Conservation (phyloP, 2,329 filamentous ascomycete species). For the Zasmidium cellare region DNA sequence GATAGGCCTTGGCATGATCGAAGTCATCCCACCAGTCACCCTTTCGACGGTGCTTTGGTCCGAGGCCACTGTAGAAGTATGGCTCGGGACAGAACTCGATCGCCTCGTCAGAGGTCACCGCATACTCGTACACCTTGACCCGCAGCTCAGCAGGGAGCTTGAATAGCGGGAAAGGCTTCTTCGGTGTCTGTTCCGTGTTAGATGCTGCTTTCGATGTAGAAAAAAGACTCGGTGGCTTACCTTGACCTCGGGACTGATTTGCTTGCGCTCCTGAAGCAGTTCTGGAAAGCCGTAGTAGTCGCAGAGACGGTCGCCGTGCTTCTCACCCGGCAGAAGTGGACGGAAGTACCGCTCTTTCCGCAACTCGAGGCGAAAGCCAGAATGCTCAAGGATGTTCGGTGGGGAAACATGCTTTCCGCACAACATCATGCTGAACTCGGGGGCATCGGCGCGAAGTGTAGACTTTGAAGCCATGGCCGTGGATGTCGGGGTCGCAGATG, state of each 20-base stretch:
- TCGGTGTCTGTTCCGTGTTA: background rate
- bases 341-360: background rate
- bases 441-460: background rate
- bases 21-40: background rate
- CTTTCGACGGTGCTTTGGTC: background rate
- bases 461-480: background rate
- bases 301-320: conserved; percentile 1
- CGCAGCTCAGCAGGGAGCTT: conserved; percentile 5
- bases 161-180: conserved; percentile 7
- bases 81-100: conserved; percentile 9
- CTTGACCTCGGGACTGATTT: background rate
- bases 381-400: background rate
- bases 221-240: background rate
- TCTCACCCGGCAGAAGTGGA: background rate
- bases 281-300: conserved; percentile 5
- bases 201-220: background rate
- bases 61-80: background rate
- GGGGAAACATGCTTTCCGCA: background rate
- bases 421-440: background rate
- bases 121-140: conserved; percentile 6
- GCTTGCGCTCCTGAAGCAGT: background rate
- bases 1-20: background rate
- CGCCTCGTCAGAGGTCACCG: background rate
- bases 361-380: background rate
- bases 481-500: background rate